These are phyloP conservation scores for Acanthamoeba lenticulata DNA, from an alignment of 208 protist species.

Conservation along the genomic window DNA sequence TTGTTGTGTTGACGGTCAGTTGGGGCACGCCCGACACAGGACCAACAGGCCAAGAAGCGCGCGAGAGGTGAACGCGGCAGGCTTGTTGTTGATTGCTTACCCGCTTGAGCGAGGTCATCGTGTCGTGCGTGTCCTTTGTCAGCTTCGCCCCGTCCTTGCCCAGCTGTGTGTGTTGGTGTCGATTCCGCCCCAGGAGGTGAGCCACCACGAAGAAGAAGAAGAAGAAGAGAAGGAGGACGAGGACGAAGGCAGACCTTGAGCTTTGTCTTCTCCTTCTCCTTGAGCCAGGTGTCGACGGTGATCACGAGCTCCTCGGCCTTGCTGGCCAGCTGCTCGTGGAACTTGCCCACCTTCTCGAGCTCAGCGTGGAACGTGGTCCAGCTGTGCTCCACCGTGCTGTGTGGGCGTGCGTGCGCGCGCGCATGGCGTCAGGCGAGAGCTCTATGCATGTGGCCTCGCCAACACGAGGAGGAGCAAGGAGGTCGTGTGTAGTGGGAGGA, in stretches of 20 bases:
- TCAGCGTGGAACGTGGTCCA: slow-evolving; percentile 36
- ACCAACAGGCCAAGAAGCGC: neutral
- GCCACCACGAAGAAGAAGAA: neutral
- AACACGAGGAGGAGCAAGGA: neutral
- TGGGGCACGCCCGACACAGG: neutral
- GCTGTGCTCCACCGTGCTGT: slow-evolving; percentile 12
- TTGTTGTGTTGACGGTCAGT: too few relatives aligned
- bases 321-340: slow-evolving; percentile 35
- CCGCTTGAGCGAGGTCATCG: slow-evolving; percentile 15
- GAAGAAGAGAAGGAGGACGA: neutral
- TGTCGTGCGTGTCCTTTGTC: slow-evolving; percentile 41
- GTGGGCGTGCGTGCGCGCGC: neutral
- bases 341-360: slow-evolving; percentile 53
- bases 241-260: neutral
- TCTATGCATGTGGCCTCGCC: neutral
- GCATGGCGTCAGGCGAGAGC: neutral
- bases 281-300: slow-evolving; percentile 7
- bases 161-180: neutral
- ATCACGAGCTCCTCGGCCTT: slow-evolving; percentile 6
- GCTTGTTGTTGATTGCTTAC: neutral
- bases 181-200: neutral
- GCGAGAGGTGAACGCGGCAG: too few relatives aligned
- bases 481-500: neutral
- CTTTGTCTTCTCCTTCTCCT: slow-evolving; percentile 56
- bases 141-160: slow-evolving; percentile 20